These are phyloP conservation scores for Cnidoscolus chayamansa DNA, from an alignment of 441 rosid genomes.

Conservation along the genomic window DNA sequence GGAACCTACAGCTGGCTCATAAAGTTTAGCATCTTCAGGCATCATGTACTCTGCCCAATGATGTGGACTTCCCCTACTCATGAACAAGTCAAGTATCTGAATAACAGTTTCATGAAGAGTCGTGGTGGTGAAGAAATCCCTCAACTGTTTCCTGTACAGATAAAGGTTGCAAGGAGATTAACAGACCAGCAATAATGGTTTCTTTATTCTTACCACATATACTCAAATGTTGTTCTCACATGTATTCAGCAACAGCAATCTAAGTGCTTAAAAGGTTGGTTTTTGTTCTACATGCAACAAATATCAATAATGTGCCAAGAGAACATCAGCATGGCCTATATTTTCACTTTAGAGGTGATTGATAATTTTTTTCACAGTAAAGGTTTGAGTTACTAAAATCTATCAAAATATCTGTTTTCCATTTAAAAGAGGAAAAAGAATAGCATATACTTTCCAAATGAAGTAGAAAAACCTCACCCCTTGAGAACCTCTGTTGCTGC, in stretches of 20 bases:
- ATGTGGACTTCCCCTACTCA: constrained; percentile 62
- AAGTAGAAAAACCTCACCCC: constrained; percentile 45
- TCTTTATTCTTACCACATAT: neutral
- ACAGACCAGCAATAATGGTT: constrained; percentile 8
- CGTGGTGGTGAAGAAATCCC: constrained; percentile 47
- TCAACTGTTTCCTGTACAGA: constrained; percentile 70
- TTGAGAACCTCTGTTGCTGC: constrained; percentile 65
- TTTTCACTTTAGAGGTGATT: neutral
- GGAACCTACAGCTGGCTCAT: constrained; percentile 30
- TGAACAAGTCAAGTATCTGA: constrained; percentile 66
- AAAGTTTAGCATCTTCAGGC: constrained; percentile 52
- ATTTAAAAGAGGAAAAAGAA: neutral
- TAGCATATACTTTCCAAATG: neutral
- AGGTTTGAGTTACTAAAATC: no score
- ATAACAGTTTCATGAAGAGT: constrained; percentile 54
- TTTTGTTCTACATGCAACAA: neutral
- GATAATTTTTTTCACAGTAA: neutral
- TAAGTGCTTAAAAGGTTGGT: neutral
- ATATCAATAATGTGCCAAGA: constrained; percentile 6
- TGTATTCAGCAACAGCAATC: neutral
- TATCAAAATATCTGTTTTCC: neutral
- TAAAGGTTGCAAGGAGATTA: constrained; percentile 9
- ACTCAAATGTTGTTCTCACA: neutral
- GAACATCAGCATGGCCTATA: neutral
- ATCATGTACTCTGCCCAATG: constrained; percentile 74